These are phyloP conservation scores for Globisporangium paddicum DNA, from an alignment of 352 stramenopile genomes.

Conservation along the genomic window DNA sequence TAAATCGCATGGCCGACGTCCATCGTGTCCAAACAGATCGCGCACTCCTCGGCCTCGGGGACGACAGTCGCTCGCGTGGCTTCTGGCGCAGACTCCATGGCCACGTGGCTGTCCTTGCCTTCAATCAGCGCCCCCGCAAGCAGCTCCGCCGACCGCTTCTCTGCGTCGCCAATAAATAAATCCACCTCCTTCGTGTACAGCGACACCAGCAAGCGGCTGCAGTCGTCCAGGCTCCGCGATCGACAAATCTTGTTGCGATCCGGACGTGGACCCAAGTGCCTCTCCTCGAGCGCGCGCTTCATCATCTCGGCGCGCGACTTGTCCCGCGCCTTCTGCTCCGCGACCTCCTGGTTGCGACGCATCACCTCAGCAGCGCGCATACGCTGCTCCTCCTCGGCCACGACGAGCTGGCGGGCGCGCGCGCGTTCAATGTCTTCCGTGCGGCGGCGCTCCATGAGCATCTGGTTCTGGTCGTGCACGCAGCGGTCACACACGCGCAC, in stretches of 20 bases:
- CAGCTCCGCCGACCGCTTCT: slow-evolving; percentile 47
- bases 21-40: slow-evolving; percentile 83
- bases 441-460: slow-evolving; percentile 63
- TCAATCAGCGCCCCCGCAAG: slow-evolving; percentile 11
- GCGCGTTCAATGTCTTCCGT: slow-evolving; percentile 67
- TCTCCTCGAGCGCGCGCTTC: slow-evolving; percentile 45
- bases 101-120: slow-evolving; percentile 15
- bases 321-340: slow-evolving; percentile 34
- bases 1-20: slow-evolving; percentile 77
- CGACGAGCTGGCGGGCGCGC: slow-evolving; percentile 60
- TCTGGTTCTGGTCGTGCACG: slow-evolving; percentile 69
- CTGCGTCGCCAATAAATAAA: slow-evolving; percentile 52
- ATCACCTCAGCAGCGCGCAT: slow-evolving; percentile 45
- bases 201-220: slow-evolving; percentile 22
- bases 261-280: slow-evolving; percentile 52
- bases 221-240: slow-evolving; percentile 52
- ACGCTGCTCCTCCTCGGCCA: slow-evolving; percentile 64
- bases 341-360: slow-evolving; percentile 44
- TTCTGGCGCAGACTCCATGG: slow-evolving; percentile 13
- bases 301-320: slow-evolving; percentile 33
- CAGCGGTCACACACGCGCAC: slow-evolving; percentile 80
- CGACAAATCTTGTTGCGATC: slow-evolving; percentile 36
- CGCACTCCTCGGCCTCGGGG: slow-evolving; percentile 72
- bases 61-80: slow-evolving; percentile 28
- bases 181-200: slow-evolving; percentile 39